Evolutionary conservation across 805 yeast genomes (phyloP), one percentile per base, ranked within the genome.

Genomic region (Zygotorulaspora sp.): DNA sequence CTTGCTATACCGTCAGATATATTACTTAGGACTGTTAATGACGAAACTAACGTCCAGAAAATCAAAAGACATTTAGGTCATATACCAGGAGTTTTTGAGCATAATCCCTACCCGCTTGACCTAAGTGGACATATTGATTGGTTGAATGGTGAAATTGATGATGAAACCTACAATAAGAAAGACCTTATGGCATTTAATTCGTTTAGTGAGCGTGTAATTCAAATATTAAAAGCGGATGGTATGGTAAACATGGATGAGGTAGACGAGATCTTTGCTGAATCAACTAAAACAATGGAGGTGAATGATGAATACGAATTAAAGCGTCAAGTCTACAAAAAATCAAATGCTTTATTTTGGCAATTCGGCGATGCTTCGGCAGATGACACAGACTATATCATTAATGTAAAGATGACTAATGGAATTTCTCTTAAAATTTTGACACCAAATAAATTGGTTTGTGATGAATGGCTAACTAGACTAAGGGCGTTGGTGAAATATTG

Each of bases 121-220:
- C 62, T 56, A 2, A 48, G 65, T 21, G 70, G 67, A 1, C 82
- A 81, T 44, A 68, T 88, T 2, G 50, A 53, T 2, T 87, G 96
- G 96, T 57, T 86, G 7, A 63, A 62, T 3, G 65, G 67, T 3
- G 58, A 51, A 1, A 39, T 56, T 1, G 44, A 60, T 1, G 43
- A 45, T 1, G 66, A 65, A 2, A 73, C 72, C 4, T 75, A 79
- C 47, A 59, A 65, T 1, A 47, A 53, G 6, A 50, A 67, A 14
- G 96, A 89, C 51, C 47, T 57, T 1, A 61, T 61, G 30, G 94
- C 94, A 0, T 48, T 77, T n/a, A 66, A 68, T 18, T 90, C 85
- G 45, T 72, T 74, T 28, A 79, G 80, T 43, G 67, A 97, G 41
- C 68, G 80, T 35, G 61, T 78, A 1, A 66, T 68, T 16, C 73